phyloP scores from a whole-genome alignment of 2,329 filamentous ascomycete species.

The Penicillium sclerotigenum region DNA sequence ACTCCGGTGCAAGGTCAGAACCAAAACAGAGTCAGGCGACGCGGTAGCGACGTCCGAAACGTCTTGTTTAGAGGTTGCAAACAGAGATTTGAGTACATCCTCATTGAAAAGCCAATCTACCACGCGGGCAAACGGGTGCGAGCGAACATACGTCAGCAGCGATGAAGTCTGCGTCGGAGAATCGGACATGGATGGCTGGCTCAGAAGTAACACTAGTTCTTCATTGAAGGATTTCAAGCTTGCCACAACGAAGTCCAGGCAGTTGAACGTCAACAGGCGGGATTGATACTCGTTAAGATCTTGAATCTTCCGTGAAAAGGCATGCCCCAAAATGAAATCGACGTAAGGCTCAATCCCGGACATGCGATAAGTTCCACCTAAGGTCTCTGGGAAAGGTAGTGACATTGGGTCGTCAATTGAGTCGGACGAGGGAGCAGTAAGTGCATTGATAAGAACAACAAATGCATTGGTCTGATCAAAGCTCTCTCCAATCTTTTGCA shows the following conservation, averaged over 20 bases:
- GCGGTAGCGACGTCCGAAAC: slow-evolving; percentile 68
- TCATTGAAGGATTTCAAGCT: slow-evolving; percentile 91
- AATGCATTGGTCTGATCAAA: slow-evolving; percentile 87
- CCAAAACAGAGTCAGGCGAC: slow-evolving; percentile 72
- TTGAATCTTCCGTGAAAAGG: slow-evolving; percentile 66
- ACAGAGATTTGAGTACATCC: slow-evolving; percentile 74
- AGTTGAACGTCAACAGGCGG: slow-evolving; percentile 71
- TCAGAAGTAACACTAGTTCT: slow-evolving; percentile 80
- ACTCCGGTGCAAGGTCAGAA: slow-evolving; percentile 73
- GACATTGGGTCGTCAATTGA: slow-evolving; percentile 61
- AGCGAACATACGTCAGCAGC: slow-evolving; percentile 72
- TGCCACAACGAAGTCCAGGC: slow-evolving; percentile 75
- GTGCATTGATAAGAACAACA: slow-evolving; percentile 68
- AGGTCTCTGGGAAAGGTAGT: slow-evolving; percentile 79
- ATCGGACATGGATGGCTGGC: slow-evolving; percentile 73
- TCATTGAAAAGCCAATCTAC: slow-evolving; percentile 99
- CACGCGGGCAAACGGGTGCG: slow-evolving; percentile 89
- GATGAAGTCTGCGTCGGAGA: slow-evolving; percentile 70
- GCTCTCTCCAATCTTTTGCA: slow-evolving; percentile 70
- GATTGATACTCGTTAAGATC: slow-evolving; percentile 68
- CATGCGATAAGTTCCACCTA: slow-evolving; percentile 73
- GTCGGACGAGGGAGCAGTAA: slow-evolving; percentile 60
- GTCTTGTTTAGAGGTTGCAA: slow-evolving; percentile 75
- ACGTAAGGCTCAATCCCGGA: slow-evolving; percentile 89
- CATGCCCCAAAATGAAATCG: slow-evolving; percentile 80